phyloP scores from a whole-genome alignment of 2,329 filamentous ascomycete genomes.

The Pseudogymnoascus sp. region DNA sequence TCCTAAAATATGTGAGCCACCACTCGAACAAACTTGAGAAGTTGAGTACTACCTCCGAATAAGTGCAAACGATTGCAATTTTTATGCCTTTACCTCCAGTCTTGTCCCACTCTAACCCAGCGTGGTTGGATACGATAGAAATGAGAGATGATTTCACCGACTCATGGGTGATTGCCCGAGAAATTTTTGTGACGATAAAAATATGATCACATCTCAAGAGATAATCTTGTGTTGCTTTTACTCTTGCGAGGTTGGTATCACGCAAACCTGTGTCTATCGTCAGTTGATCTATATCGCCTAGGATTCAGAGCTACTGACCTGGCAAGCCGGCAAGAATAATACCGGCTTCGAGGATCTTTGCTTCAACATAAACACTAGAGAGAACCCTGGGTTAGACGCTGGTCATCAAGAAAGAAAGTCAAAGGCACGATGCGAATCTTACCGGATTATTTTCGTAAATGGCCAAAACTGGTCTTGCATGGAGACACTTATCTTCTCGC shows the following conservation, averaged over 20 bases:
- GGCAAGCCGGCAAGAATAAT: conserved; percentile 30
- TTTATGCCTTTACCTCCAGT: conserved; percentile 22
- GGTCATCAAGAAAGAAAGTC: not conserved
- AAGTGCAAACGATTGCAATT: conserved; percentile 29
- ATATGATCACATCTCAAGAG: conserved; percentile 29
- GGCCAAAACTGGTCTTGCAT: conserved; percentile 30
- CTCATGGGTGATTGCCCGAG: conserved; percentile 27
- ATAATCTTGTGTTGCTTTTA: conserved; percentile 29
- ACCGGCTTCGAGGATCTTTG: conserved; percentile 27
- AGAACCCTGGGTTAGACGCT: conserved; percentile 10
- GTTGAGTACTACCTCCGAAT: conserved; percentile 21
- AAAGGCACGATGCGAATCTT: conserved; percentile 8
- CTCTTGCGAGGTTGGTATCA: conserved; percentile 30
- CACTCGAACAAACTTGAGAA: not conserved
- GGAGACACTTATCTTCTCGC: conserved; percentile 25
- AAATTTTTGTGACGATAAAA: conserved; percentile 29
- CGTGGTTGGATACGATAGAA: conserved; percentile 24
- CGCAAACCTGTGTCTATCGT: conserved; percentile 21
- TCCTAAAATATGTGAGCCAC: conserved; percentile 20
- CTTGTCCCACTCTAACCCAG: conserved; percentile 25
- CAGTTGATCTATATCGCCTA: not conserved
- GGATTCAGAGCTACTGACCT: conserved; percentile 17
- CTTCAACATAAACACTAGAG: conserved; percentile 26
- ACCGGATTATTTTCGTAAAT: conserved; percentile 31
- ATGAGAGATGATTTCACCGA: conserved; percentile 28